Percentiles rank a stretch among this genome's conserved stretches.
phyloP scores from a whole-genome alignment of 1,139 yeast species.

The Magnusiomyces paraingens region DNA sequence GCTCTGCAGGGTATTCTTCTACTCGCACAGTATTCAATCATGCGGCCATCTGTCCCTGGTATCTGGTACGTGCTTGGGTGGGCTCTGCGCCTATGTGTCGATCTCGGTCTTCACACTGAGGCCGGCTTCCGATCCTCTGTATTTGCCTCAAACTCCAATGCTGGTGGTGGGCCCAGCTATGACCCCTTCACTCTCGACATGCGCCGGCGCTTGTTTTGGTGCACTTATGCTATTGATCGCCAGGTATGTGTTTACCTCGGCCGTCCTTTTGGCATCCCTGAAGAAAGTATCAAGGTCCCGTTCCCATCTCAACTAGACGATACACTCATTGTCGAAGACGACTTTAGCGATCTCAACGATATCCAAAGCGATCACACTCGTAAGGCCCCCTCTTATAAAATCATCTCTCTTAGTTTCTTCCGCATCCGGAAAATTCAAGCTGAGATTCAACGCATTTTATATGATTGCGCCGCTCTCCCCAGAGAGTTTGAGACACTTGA shows the following conservation, averaged over 20 bases:
- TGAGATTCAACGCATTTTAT: slow-evolving; percentile 64
- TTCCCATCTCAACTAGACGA: slow-evolving; percentile 77
- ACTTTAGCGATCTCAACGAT: slow-evolving; percentile 19
- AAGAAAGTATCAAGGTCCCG: slow-evolving; percentile 53
- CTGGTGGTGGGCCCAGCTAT: slow-evolving; percentile 1
- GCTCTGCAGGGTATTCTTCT: slow-evolving; percentile 66
- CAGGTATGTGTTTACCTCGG: slow-evolving; percentile 69
- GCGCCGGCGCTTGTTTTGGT: slow-evolving; percentile 81
- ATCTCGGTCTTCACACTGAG: slow-evolving; percentile 72
- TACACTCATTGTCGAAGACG: slow-evolving; percentile 43
- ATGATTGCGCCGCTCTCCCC: slow-evolving; percentile 66
- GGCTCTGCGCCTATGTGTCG: slow-evolving; percentile 72
- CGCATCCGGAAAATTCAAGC: slow-evolving; percentile 67
- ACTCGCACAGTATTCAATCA: slow-evolving; percentile 57
- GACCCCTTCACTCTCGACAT: slow-evolving; percentile 59
- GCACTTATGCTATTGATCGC: slow-evolving; percentile 77
- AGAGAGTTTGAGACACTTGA: slow-evolving; percentile 48
- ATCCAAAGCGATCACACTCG: slow-evolving; percentile 6
- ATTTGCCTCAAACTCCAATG: not conserved
- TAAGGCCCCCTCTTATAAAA: slow-evolving; percentile 49
- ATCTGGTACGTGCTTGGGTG: slow-evolving; percentile 90
- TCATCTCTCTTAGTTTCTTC: slow-evolving; percentile 59
- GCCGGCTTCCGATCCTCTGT: slow-evolving; percentile 26
- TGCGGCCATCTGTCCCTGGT: slow-evolving; percentile 58
- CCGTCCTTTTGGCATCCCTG: slow-evolving; percentile 70